These are phyloP conservation scores for Tulasnella sp. DNA, from an alignment of 768 basidiomycete genomes.

Conservation along the genomic window DNA sequence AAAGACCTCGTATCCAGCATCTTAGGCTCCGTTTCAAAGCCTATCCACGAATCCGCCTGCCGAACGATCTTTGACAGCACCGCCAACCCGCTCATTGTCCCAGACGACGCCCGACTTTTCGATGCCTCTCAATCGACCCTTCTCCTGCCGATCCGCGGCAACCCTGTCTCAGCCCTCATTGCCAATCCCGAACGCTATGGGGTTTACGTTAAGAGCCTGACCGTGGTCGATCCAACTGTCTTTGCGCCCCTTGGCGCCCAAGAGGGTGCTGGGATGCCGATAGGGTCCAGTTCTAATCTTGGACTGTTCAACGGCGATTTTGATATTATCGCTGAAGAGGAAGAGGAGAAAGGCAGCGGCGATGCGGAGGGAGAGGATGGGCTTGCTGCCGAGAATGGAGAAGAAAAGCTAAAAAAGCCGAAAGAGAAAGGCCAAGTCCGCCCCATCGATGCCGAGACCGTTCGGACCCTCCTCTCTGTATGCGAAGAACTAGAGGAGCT, in stretches of 20 bases:
- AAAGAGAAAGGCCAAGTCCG: neutral
- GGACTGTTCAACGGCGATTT: conserved; percentile 17
- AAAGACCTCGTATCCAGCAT: conserved; percentile 5
- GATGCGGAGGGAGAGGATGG: conserved; percentile 16
- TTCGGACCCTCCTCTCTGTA: conserved; percentile 21
- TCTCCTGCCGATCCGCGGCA: neutral
- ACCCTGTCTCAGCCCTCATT: conserved; percentile 29
- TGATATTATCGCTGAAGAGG: conserved; percentile 9
- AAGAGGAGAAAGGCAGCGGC: conserved; percentile 17
- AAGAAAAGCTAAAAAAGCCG: neutral
- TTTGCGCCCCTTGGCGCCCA: conserved; percentile 11
- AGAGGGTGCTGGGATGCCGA: neutral
- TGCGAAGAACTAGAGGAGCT: conserved; percentile 30
- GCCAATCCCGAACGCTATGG: conserved; percentile 32
- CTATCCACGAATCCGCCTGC: conserved; percentile 30
- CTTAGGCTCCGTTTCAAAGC: neutral
- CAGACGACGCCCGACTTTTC: conserved; percentile 30
- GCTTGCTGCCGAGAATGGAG: neutral
- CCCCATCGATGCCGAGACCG: conserved; percentile 22
- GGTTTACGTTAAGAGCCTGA: conserved; percentile 29
- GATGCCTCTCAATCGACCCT: neutral
- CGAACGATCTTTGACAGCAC: conserved; percentile 30
- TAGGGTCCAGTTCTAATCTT: conserved; percentile 8
- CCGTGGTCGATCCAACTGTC: conserved; percentile 25
- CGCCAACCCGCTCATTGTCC: conserved; percentile 23